phyloP scores from a whole-genome alignment of 208 protist species.

The Crithidia fasciculata region DNA sequence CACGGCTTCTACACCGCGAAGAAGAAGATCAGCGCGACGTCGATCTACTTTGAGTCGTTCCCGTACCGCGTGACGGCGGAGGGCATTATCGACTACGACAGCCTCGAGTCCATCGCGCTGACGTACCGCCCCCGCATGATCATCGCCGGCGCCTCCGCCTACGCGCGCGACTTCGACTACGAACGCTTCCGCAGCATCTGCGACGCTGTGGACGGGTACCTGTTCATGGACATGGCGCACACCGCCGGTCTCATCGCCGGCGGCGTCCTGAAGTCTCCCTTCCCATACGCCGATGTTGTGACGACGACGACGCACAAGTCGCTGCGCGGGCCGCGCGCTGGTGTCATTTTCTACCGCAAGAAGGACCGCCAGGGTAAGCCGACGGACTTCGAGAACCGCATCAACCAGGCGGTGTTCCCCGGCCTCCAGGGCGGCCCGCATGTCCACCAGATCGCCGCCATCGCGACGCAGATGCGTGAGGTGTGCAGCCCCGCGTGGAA shows the following conservation, averaged over 20 bases:
- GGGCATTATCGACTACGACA: constrained; percentile 98
- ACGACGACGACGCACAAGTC: constrained; percentile 99
- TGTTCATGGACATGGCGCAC: constrained; percentile 99
- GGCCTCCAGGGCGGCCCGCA: constrained; percentile 98
- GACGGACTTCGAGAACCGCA: constrained; percentile 91
- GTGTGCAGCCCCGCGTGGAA: constrained; percentile 94
- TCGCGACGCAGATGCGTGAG: constrained; percentile 96
- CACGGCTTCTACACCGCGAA: constrained; percentile 98
- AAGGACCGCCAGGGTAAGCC: constrained; percentile 68
- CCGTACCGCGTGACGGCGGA: constrained; percentile 95
- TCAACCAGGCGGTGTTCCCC: constrained; percentile 99
- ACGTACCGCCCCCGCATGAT: constrained; percentile 97
- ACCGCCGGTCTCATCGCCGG: constrained; percentile 94
- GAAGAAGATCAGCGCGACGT: constrained; percentile 97
- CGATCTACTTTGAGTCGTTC: constrained; percentile 98
- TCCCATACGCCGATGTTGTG: constrained; percentile 98
- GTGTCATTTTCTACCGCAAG: constrained; percentile 98
- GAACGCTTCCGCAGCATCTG: constrained; percentile 83
- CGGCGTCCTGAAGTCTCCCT: constrained; percentile 88
- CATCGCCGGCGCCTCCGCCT: constrained; percentile 97
- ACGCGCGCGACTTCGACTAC: constrained; percentile 98
- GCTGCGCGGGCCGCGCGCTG: constrained; percentile 97
- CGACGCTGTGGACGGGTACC: constrained; percentile 88
- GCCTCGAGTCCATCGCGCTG: constrained; percentile 81
- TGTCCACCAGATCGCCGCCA: constrained; percentile 97